Evolutionary conservation across 169 alveolate genomes (phyloP), one percentile per base, ranked within the genome.

Genomic region (Plasmodium fragile): DNA sequence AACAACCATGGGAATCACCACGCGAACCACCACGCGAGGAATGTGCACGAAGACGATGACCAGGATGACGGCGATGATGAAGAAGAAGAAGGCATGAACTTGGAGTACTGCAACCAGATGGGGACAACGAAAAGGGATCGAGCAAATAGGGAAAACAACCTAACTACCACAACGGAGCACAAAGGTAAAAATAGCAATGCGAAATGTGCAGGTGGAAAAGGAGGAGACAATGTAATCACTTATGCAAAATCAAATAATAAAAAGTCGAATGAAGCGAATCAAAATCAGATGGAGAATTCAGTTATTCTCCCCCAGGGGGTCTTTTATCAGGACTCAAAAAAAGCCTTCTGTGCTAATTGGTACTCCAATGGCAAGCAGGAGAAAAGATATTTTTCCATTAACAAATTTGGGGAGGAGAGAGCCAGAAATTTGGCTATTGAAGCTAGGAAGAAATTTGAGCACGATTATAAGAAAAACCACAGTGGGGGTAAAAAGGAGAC

Each of bases 321-420:
- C 0, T 91, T 91, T 30, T 91, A 91, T 49, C 94, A 91, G 32
- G 94, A 91, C 82, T 91, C 94, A 2, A 91, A 91, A 30, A 91
- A 91, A 80, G 94, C 94, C 2, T 91, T 91, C 59, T 91, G 94
- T 91, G 97, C 97, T 4, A 96, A 96, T 25, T 96, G 97, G 97
- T 96, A 96, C 65, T 96, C 96, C 16, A 96, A 96, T 93, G 96
- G 97, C 65, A 96, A 96, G 92, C 95, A 96, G 82, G 96, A 95
- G 95, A 96, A 96, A 75, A 49, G 97, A 34, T 96, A 96, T 92
- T 96, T 96, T 52, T 96, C 97, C 30, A 96, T 96, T 11, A 96
- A 96, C 49, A 94, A 96, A 18, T 96, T 96, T 87, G 97, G 97
- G 6, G 96, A 95, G 75, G 97, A 96, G 83, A 95, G 93, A 93